These are phyloP conservation scores for Tetrahymena borealis DNA, from an alignment of 73 alveolate genomes.

Conservation along the genomic window DNA sequence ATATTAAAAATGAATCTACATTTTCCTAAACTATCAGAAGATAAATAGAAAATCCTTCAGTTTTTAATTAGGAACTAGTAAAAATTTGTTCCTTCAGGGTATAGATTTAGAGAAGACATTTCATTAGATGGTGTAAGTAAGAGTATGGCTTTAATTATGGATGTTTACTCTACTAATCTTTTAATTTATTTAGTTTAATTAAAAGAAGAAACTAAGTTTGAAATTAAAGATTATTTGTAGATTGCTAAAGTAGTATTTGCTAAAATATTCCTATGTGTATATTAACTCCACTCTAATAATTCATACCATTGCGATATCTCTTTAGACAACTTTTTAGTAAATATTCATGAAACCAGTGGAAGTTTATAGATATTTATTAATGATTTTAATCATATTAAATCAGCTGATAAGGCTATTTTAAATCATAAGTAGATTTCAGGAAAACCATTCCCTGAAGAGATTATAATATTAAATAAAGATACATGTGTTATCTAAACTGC, in stretches of 20 bases:
- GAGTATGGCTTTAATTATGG: not conserved
- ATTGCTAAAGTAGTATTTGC: not conserved
- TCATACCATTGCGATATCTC: not conserved
- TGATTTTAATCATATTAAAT: not conserved
- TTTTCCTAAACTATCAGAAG: too few species aligned
- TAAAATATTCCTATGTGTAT: not conserved
- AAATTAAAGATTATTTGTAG: not conserved
- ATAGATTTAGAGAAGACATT: not conserved
- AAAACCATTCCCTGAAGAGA: not conserved
- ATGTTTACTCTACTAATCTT: not conserved
- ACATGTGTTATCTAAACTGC: not conserved
- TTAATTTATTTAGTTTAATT: not conserved
- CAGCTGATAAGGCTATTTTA: not conserved
- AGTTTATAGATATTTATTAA: not conserved
- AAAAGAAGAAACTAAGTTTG: not conserved
- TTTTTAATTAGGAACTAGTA: not conserved
- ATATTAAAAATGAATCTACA: too few species aligned
- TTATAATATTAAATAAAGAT: not conserved
- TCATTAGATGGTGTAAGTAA: not conserved
- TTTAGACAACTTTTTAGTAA: not conserved
- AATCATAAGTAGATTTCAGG: not conserved
- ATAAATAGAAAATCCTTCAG: not conserved
- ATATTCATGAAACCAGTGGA: not conserved
- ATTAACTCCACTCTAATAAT: not conserved
- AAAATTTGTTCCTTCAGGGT: not conserved